Percentiles rank a stretch among this genome's conserved stretches.
phyloP scores from a whole-genome alignment of 2,329 filamentous ascomycete genomes.

The Fusarium stilboides region DNA sequence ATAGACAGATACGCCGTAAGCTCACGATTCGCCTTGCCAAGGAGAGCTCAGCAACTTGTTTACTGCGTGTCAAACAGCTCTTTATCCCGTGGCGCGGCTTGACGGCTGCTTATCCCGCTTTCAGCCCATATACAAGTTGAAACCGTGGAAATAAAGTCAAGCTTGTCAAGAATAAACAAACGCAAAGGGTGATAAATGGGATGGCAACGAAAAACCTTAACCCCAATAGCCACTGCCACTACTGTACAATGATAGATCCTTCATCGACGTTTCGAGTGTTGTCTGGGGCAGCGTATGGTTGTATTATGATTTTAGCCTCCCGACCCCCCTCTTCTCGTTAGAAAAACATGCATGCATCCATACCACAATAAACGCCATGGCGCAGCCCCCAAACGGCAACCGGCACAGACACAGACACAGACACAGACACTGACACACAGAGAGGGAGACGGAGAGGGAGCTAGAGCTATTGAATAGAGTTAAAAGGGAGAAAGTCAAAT shows the following conservation, averaged over 20 bases:
- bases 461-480: neutral
- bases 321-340: conserved; percentile 6
- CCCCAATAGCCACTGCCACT: no score
- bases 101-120: neutral
- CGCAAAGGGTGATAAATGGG: neutral
- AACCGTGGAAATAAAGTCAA: neutral
- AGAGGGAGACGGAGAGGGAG: neutral
- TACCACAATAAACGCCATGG: conserved; percentile 28
- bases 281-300: conserved; percentile 24
- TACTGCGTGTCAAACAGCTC: neutral
- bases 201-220: neutral
- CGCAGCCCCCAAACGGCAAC: conserved; percentile 28
- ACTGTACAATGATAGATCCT: neutral
- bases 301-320: conserved; percentile 13
- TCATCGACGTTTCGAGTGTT: conserved; percentile 10
- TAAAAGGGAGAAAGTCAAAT: conserved; percentile 22
- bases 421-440: no score
- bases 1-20: neutral
- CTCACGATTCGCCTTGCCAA: conserved; percentile 13
- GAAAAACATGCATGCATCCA: conserved; percentile 27
- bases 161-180: conserved; percentile 3
- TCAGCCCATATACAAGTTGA: neutral
- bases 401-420: conserved; percentile 23
- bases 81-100: neutral
- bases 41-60: neutral